Conservation (phyloP, 148 eudicot genomes). For the Rhododendron henanense region DNA sequence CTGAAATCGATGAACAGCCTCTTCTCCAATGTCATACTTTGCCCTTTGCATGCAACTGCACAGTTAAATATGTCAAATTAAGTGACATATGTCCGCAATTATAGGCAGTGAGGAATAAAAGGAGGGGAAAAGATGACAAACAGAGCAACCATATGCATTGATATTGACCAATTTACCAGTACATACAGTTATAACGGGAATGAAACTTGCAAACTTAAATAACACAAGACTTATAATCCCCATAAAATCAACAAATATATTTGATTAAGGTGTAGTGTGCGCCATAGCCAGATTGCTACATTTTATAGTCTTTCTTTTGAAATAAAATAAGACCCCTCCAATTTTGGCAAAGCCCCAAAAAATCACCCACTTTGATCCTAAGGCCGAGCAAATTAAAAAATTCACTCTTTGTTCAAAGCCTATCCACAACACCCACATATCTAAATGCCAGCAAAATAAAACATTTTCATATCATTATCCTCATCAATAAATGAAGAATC, state of each 20-base stretch:
- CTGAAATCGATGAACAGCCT: constrained; percentile 90
- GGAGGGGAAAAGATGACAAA: not conserved
- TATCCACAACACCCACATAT: not conserved
- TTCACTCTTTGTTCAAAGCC: not conserved
- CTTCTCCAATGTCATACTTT: constrained; percentile 91
- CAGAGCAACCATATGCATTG: not conserved
- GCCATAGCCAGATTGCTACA: not conserved
- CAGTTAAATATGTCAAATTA: constrained; percentile 11
- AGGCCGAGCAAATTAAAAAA: not conserved
- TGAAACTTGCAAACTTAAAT: not conserved
- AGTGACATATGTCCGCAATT: not conserved
- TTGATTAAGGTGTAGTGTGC: not conserved
- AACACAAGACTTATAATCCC: not conserved
- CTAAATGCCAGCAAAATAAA: not conserved
- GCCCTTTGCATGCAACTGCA: constrained; percentile 96
- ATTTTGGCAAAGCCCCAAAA: not conserved
- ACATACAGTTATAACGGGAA: not conserved
- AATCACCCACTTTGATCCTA: not conserved
- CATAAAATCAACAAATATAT: not conserved
- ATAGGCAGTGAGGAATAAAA: not conserved
- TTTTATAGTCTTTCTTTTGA: not conserved
- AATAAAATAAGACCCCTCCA: not conserved
- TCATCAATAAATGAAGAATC: not conserved
- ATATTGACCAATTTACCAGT: not conserved
- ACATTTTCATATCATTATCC: not conserved